Evolutionary conservation across 2,329 filamentous ascomycete genomes (phyloP).

Genomic region (Xylariales sp.): DNA sequence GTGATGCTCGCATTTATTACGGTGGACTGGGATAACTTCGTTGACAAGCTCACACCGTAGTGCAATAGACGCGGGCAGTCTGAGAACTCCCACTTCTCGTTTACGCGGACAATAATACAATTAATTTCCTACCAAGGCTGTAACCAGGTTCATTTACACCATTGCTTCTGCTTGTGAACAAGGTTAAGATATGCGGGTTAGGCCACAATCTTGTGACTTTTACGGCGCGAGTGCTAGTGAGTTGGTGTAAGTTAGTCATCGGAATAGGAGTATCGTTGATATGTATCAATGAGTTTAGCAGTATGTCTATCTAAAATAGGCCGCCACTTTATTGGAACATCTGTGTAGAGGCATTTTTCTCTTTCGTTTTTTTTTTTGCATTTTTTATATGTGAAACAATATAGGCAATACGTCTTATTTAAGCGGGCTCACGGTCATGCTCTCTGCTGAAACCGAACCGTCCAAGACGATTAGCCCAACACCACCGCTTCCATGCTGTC

Average conservation of each 20-base stretch:
- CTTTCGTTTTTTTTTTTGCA: no score
- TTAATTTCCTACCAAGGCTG: not conserved
- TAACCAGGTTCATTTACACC: conserved; percentile 2
- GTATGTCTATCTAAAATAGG: no score
- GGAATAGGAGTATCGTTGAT: no score
- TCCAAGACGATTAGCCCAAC: not conserved
- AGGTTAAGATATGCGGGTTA: conserved; percentile 1
- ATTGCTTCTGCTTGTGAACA: conserved; percentile 3
- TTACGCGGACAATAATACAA: not conserved
- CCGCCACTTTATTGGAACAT: no score
- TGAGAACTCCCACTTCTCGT: not conserved
- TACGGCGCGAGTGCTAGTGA: not conserved
- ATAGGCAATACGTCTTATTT: no score
- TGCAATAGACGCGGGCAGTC: not conserved
- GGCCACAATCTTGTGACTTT: no score
- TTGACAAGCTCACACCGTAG: conserved; percentile 1
- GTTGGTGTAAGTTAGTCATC: no score
- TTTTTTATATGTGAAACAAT: no score
- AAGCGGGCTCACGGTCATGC: no score
- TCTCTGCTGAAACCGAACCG: not conserved
- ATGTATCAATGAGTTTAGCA: no score
- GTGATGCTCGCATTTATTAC: not conserved
- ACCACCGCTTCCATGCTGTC: not conserved
- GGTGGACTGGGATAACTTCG: not conserved
- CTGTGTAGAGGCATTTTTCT: no score